Base-by-base conservation (phyloP, 768 basidiomycete species). In the Amanita rubescens region DNA sequence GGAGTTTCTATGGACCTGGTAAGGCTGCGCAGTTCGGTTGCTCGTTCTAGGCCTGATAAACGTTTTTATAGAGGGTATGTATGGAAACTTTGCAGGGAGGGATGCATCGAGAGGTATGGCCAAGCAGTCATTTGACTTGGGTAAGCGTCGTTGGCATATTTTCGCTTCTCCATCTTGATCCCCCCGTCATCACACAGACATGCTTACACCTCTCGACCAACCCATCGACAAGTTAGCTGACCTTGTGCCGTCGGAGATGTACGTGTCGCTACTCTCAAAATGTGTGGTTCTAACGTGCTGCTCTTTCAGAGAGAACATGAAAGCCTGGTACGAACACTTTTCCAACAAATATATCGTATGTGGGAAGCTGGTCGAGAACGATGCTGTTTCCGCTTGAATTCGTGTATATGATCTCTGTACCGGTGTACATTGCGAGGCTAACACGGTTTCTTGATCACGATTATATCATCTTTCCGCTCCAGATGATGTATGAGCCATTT, bases 31-130 rank as follows among this genome's bases (percentile, higher is more conserved):
- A 24, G 20, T 32, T 41, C 27, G 19, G 53, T 37, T 5, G 15
- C 22, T 47, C 45, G 19, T 47, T 46, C 39, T n/a, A 33, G 38
- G n/a, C 48, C 19, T 42, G 41, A 20, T 5, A 9, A 8, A 35
- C 19, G 33, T n/a, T 4, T 22, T 43, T 38, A 25, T 59, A 96
- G 95, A 85, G 61, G 95, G 94, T 0, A 91, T 94, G 80, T 97
- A 97, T 64, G 94, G 92, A 27, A 95, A 94, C 69, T 98, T 99
- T 74, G 94, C 96, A 2, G 96, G 95, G 5, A 71, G 94, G 46
- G 95, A 99, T 70, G 95, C 95, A 1, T 94, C 91, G 14, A 75
- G 94, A 34, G 94, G 95, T 4, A 94, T 98, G 90, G 95, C 95
- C 5, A 96, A 94, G 70, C 94, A 97, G 70, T 95, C 93, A 2